Evolutionary conservation across 192 early-diverging fungal genomes (phyloP).

Genomic region (Paraglomus brasilianum): DNA sequence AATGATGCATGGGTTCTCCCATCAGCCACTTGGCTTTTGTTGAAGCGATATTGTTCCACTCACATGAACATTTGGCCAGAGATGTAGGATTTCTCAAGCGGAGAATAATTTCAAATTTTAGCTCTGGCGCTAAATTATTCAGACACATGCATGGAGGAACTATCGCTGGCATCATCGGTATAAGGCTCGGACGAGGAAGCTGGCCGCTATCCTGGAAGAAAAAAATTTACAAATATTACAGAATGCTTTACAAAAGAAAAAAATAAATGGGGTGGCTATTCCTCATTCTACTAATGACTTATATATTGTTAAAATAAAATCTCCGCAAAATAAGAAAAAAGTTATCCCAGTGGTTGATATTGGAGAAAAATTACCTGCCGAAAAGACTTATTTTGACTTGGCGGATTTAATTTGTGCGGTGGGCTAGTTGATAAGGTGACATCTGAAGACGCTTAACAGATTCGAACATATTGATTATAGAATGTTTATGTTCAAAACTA

Average conservation of each 20-base stretch:
- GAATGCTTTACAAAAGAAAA: background rate
- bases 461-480: too few relatives aligned
- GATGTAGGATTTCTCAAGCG: too few relatives aligned
- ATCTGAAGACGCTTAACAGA: too few relatives aligned
- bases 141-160: too few relatives aligned
- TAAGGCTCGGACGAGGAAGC: too few relatives aligned
- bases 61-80: too few relatives aligned
- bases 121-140: too few relatives aligned
- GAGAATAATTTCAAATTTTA: too few relatives aligned
- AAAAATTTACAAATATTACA: conserved; percentile 13
- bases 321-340: background rate
- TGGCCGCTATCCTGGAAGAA: background rate
- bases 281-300: conserved; percentile 15
- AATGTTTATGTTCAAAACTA: too few relatives aligned
- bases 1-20: conserved; percentile 8
- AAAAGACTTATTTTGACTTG: conserved; percentile 22
- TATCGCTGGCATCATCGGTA: too few relatives aligned
- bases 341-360: background rate
- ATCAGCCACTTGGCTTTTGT: background rate
- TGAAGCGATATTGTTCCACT: too few relatives aligned
- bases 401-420: conserved; percentile 6
- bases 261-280: background rate
- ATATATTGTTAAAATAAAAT: conserved; percentile 8
- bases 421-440: too few relatives aligned
- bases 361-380: conserved; percentile 7